Evolutionary conservation across 148 eudicot species (phyloP).

Genomic region (Heliosperma pusillum): DNA sequence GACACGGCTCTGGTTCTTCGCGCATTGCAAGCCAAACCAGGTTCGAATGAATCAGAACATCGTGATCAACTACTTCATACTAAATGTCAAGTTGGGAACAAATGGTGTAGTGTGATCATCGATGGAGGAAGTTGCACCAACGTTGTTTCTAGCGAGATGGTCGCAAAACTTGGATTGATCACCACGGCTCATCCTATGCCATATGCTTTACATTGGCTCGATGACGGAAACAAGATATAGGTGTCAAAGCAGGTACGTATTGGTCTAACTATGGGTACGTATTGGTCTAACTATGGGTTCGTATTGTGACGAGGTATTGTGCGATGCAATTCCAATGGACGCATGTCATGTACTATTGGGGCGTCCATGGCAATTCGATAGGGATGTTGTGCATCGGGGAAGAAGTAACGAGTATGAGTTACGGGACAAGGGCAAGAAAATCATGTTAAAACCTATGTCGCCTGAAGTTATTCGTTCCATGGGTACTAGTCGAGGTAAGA

Average conservation of each 20-base stretch:
- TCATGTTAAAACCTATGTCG: no score
- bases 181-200: background rate
- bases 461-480: no score
- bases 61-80: background rate
- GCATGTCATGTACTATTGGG: background rate
- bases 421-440: background rate
- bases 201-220: background rate
- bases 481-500: no score
- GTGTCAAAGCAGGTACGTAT: background rate
- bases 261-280: no score
- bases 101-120: background rate
- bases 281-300: background rate
- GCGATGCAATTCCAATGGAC: background rate
- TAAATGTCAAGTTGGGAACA: background rate
- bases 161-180: background rate
- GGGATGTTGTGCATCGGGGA: background rate
- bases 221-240: background rate
- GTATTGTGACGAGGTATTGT: background rate
- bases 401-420: background rate
- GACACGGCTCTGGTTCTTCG: background rate
- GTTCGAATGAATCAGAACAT: background rate
- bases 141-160: background rate
- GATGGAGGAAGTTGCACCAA: background rate
- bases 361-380: background rate
- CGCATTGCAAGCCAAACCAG: background rate